Percentiles rank a stretch among this genome's conserved stretches.
Evolutionary conservation across 2,329 filamentous ascomycete genomes (phyloP).

Genomic region (Ceratocystis ficicola): DNA sequence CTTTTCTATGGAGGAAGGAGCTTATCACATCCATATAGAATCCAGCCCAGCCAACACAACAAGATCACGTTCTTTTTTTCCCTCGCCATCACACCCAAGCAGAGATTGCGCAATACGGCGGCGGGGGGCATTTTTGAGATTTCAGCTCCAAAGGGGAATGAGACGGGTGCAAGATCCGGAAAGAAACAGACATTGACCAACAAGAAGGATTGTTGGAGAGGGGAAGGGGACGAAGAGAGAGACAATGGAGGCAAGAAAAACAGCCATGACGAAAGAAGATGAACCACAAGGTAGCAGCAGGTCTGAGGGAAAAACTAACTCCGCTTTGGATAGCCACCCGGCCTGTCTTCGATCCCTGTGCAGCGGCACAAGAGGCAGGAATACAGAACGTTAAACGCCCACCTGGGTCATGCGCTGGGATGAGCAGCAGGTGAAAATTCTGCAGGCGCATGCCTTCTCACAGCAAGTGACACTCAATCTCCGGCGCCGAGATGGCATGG

Average conservation of each 20-base stretch:
- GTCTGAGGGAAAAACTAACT: neutral
- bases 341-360: neutral
- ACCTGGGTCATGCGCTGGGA: neutral
- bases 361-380: neutral
- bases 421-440: neutral
- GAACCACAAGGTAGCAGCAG: too few relatives aligned
- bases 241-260: slow-evolving; percentile 6
- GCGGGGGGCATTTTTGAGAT: neutral
- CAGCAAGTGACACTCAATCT: neutral
- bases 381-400: neutral
- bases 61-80: neutral
- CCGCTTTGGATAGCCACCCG: neutral
- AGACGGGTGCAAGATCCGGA: neutral
- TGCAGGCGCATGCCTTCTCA: neutral
- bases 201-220: neutral
- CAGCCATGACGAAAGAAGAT: slow-evolving; percentile 1
- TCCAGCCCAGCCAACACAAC: neutral
- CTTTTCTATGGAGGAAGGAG: neutral
- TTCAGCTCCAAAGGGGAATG: too few relatives aligned
- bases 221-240: slow-evolving; percentile 17
- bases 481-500: neutral
- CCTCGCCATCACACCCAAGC: neutral
- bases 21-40: neutral
- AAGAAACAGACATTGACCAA: neutral
- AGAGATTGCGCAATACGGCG: neutral